phyloP scores from a whole-genome alignment of 2,329 filamentous ascomycete species.

The Orbilia javanica region DNA sequence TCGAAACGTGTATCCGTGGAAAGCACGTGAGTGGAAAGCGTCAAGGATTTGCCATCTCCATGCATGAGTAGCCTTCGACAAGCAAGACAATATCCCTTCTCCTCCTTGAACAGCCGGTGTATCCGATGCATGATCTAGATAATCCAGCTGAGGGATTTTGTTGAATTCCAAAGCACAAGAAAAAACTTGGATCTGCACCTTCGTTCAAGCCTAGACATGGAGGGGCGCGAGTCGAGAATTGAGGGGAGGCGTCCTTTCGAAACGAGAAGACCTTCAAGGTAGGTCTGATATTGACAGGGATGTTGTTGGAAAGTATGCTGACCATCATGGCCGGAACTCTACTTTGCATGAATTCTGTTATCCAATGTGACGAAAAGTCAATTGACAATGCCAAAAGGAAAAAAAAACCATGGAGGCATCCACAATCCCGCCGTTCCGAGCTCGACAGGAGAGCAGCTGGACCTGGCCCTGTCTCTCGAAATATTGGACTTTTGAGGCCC shows the following conservation, averaged over 20 bases:
- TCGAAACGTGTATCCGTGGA: slow-evolving; percentile 54
- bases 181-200: slow-evolving; percentile 57
- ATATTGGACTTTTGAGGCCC: slow-evolving; percentile 39
- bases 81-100: slow-evolving; percentile 34
- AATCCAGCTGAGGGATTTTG: slow-evolving; percentile 59
- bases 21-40: slow-evolving; percentile 58
- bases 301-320: slow-evolving; percentile 52
- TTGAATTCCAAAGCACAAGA: slow-evolving; percentile 36
- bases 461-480: slow-evolving; percentile 28
- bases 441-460: slow-evolving; percentile 37
- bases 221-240: slow-evolving; percentile 51
- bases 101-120: slow-evolving; percentile 56
- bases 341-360: slow-evolving; percentile 58
- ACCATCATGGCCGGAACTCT: slow-evolving; percentile 58
- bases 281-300: slow-evolving; percentile 57
- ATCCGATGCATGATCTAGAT: slow-evolving; percentile 58
- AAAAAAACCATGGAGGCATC: slow-evolving; percentile 36
- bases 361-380: slow-evolving; percentile 57
- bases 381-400: slow-evolving; percentile 55
- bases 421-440: slow-evolving; percentile 42
- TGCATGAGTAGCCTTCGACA: slow-evolving; percentile 47
- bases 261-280: slow-evolving; percentile 56
- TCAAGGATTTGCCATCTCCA: slow-evolving; percentile 57
- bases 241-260: slow-evolving; percentile 57
- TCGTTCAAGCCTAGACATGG: slow-evolving; percentile 41